Evolutionary conservation across 164 flowering plant genomes (phyloP), one percentile per base, ranked within the genome.

Genomic region (Protea cynaroides): DNA sequence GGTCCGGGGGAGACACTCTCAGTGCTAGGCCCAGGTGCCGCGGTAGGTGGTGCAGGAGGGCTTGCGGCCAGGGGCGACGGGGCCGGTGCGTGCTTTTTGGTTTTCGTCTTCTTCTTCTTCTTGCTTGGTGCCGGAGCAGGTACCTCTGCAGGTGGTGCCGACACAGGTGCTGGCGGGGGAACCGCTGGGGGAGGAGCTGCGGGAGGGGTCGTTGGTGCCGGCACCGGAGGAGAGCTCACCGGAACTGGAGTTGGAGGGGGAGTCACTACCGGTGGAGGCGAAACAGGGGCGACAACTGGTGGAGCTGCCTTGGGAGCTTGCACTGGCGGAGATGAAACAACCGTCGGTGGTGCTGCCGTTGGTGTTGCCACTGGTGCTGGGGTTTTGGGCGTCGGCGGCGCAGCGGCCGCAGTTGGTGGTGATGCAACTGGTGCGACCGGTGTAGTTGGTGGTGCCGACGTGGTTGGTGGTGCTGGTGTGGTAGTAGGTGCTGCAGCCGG

Each of bases 401-500:
- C 38, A 14, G 53, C 10, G 9, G 68, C 57, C 0, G 77, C 8
- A 12, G 72, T 47, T 11, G 79, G 37, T 8, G 77, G 55, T 19
- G 75, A 46, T 23, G 78, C 25, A 0, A 64, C 29, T 8, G 77
- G 72, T 18, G 74, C 19, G 0, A 25, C 37, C 19, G 79, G 62
- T 13, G 77, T 58, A 1, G 78, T 37, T 0, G 80, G 75, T 0
- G 79, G 66, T 1, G n/a, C n/a, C n/a, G n/a, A n/a, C n/a, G n/a
- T n/a, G n/a, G n/a, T n/a, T n/a, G 72, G 13, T 40, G 46, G 46
- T 0, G 46, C 56, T 0, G 79, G 76, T 0, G 83, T 60, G 0
- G 75, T 14, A 0, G 81, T 69, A 1, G 89, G 90, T n/a, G 83
- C 54, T 0, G 72, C 55, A 0, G 80, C 73, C 14, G 91, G 91